Percentiles rank a stretch among this genome's conserved stretches.
Conservation (phyloP, 2,329 filamentous ascomycete genomes). For the Xylaria sp. region DNA sequence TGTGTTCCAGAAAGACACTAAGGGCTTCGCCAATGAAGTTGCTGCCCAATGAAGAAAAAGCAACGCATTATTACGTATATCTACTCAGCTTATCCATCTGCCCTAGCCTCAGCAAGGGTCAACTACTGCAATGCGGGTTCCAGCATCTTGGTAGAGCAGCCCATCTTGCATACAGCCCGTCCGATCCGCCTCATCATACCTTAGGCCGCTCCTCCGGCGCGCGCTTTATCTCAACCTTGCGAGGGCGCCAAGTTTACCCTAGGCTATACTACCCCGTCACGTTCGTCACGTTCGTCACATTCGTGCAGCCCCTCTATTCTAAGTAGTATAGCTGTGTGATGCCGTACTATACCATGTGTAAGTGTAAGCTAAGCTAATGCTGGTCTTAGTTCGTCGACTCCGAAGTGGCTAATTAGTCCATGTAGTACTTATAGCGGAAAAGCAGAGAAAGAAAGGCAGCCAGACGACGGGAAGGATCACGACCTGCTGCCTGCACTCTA, state of each 20-base stretch:
- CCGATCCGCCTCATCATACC: slow-evolving; percentile 15
- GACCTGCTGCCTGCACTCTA: background rate
- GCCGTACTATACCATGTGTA: no score
- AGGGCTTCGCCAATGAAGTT: slow-evolving; percentile 21
- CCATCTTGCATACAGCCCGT: slow-evolving; percentile 28
- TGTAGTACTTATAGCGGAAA: no score
- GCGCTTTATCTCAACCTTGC: background rate
- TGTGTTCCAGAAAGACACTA: slow-evolving; percentile 6
- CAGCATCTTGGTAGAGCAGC: slow-evolving; percentile 23
- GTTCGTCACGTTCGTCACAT: no score
- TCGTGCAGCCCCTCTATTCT: no score
- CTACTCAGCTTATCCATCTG: slow-evolving; percentile 7
- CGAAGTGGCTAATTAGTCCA: no score
- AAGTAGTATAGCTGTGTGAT: no score
- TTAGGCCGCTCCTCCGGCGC: background rate
- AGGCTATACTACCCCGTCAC: no score
- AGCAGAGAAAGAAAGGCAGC: background rate
- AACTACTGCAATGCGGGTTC: slow-evolving; percentile 11
- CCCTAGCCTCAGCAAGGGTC: background rate
- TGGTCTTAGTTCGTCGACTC: no score
- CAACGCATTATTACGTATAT: slow-evolving; percentile 6
- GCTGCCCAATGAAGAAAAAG: slow-evolving; percentile 27
- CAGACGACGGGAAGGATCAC: background rate
- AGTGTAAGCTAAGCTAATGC: no score
- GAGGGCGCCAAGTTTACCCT: background rate